These are phyloP conservation scores for Botrytis aclada DNA, from an alignment of 2,329 filamentous ascomycete genomes.

Conservation along the genomic window DNA sequence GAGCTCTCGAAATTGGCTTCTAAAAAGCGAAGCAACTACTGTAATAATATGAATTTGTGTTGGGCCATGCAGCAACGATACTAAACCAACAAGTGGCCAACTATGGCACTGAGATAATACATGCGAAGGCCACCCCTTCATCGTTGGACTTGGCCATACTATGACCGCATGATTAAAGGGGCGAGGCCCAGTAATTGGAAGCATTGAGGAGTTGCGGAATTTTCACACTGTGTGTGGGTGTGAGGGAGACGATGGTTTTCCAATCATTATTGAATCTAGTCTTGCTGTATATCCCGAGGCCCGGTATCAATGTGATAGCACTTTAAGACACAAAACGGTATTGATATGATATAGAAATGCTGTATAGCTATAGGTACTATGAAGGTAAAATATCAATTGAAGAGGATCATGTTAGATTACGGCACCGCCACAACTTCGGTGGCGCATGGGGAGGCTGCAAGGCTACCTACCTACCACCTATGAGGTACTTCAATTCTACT, in stretches of 20 bases:
- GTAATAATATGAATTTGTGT: neutral
- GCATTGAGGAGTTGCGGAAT: neutral
- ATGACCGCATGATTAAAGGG: neutral
- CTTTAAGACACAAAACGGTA: neutral
- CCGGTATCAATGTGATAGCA: neutral
- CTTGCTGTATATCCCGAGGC: neutral
- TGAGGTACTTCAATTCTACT: neutral
- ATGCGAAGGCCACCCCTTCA: neutral
- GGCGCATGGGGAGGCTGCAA: conserved; percentile 1
- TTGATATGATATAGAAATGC: neutral
- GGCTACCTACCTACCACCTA: neutral
- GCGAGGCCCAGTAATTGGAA: neutral
- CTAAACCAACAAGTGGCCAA: neutral
- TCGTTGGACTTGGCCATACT: neutral
- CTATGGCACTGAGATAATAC: neutral
- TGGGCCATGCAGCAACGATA: neutral
- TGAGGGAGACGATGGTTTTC: neutral
- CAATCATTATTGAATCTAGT: neutral
- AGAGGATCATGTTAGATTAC: neutral
- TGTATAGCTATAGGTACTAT: neutral
- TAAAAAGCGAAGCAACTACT: neutral
- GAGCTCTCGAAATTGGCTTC: neutral
- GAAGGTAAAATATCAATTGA: no score
- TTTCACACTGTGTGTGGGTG: no score
- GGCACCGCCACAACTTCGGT: neutral